These are phyloP conservation scores for Digitaria exilis DNA, from an alignment of 202 grass and related monocot genomes.

Conservation along the genomic window DNA sequence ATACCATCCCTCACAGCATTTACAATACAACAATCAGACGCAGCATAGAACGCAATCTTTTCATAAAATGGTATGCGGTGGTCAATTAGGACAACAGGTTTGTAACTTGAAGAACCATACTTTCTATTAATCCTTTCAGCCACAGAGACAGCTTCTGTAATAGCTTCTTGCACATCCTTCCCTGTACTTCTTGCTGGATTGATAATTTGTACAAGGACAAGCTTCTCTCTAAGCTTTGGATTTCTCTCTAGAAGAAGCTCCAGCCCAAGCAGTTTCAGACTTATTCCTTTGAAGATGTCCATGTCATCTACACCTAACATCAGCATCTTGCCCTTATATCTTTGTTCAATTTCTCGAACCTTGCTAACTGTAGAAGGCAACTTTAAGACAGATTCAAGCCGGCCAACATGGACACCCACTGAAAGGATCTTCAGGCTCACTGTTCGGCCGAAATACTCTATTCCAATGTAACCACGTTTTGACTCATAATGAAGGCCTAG, in stretches of 20 bases:
- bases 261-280: slow-evolving; percentile 84
- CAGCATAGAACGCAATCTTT: slow-evolving; percentile 83
- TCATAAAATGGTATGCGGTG: slow-evolving; percentile 83
- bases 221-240: slow-evolving; percentile 62
- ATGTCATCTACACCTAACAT: slow-evolving; percentile 93
- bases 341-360: slow-evolving; percentile 77
- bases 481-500: slow-evolving; percentile 81
- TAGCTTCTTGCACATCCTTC: slow-evolving; percentile 85
- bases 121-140: slow-evolving; percentile 72
- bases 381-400: slow-evolving; percentile 77
- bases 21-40: slow-evolving; percentile 87
- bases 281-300: slow-evolving; percentile 96
- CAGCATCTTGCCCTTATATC: slow-evolving; percentile 67
- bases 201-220: slow-evolving; percentile 89
- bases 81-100: slow-evolving; percentile 82
- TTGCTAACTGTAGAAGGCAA: slow-evolving; percentile 62
- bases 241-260: slow-evolving; percentile 82
- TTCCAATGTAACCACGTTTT: slow-evolving; percentile 93
- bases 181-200: slow-evolving; percentile 89
- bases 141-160: slow-evolving; percentile 73
- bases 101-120: slow-evolving; percentile 68
- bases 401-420: slow-evolving; percentile 78
- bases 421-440: slow-evolving; percentile 86
- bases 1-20: slow-evolving; percentile 96
- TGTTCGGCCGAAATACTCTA: slow-evolving; percentile 91